Evolutionary conservation across 225 moss, liverwort and hornwort species (phyloP).

Genomic region (Neckera pumila): DNA sequence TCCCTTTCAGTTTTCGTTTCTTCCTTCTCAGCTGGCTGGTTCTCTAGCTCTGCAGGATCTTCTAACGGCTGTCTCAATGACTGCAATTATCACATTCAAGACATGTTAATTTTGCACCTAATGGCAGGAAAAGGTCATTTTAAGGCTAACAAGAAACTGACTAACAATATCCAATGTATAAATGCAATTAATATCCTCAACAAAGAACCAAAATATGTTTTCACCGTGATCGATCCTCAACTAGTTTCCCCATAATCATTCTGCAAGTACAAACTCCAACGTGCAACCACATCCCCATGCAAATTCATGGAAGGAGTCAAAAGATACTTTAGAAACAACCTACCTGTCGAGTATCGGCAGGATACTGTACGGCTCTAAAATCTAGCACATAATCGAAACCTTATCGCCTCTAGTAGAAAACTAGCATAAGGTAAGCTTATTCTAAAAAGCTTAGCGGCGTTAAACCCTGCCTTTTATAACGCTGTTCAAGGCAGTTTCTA

Average conservation of each 20-base stretch:
- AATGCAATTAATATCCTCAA: not conserved
- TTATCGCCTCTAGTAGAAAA: not conserved
- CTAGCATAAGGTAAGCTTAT: no score
- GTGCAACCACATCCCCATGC: not conserved
- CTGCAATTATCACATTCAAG: constrained; percentile 2
- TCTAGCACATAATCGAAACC: not conserved
- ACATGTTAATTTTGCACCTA: not conserved
- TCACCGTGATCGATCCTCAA: not conserved
- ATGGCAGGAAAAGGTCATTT: not conserved
- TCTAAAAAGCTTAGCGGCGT: not conserved
- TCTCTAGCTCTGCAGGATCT: constrained; percentile 16
- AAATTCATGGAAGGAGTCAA: not conserved
- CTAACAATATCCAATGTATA: not conserved
- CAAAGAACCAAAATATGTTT: not conserved
- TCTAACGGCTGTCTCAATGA: constrained; percentile 51
- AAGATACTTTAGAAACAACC: not conserved
- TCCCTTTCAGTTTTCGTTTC: constrained; percentile 15
- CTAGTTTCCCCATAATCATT: not conserved
- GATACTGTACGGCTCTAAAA: not conserved
- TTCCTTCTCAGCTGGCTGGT: constrained; percentile 14
- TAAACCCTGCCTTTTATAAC: not conserved
- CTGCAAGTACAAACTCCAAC: not conserved
- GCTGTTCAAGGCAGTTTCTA: not conserved
- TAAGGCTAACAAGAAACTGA: not conserved
- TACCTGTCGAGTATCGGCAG: not conserved